Evolutionary conservation across 176 grass and related monocot species (phyloP), one percentile per base, ranked within the genome.

Genomic region (Carex parvula): DNA sequence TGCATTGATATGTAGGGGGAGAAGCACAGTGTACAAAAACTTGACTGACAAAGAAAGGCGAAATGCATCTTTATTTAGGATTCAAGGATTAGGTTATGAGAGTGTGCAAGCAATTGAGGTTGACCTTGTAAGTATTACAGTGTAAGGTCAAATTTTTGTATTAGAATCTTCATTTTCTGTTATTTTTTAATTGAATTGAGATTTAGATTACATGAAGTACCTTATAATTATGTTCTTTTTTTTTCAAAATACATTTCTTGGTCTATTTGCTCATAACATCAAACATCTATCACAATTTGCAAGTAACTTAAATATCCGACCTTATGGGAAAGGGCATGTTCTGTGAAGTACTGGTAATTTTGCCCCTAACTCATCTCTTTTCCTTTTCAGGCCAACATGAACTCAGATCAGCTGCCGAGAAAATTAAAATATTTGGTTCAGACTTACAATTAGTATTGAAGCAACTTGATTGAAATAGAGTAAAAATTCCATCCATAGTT

Each of bases 81-180:
- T 94, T 89, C 95, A 98, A 90, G 92, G 91, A n/a, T 87, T 89
- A 62, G 84, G 78, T 81, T 88, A 86, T 83, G 86, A 94, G 84
- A 92, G 88, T 79, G 79, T 88, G 80, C 90, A 86, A 89, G 92
- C 95, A 53, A 90, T 94, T 67, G 92, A 98, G 81, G 89, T 98
- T 60, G 90, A 98, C 84, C 82, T 84, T 81, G 95, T 98, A 86
- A 91, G 95, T 93, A 73, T 17, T 15, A 86, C 69, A 82, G 39
- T 67, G 39, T 67, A 32, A 37, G 30, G 22, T 50, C 21, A 53
- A 71, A 39, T 2, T 22, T 82, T 65, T 64, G 44, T 52, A 66
- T 29, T 16, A 26, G 4, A 55, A 76, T 54, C 18, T 21, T 72
- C 69, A 20, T 46, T 72, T 30, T 30, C n/a, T 70, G 62, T 42